A percentile compares a stretch with the other conserved stretches of the same genome.
Conservation (phyloP, 306 rosid species). For the Fagus crenata region DNA sequence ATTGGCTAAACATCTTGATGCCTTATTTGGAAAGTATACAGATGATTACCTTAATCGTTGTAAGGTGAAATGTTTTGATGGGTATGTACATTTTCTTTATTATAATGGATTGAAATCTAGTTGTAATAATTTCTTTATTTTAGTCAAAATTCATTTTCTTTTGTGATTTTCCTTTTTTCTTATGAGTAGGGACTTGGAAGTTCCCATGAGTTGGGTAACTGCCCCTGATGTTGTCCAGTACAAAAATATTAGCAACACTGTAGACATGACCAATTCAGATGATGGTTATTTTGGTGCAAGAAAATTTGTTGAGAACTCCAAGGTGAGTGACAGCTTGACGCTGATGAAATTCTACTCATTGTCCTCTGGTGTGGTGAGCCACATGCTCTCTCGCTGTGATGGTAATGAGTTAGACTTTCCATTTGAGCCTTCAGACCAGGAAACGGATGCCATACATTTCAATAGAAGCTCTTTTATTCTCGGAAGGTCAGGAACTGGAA, state of each 20-base stretch:
- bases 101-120: neutral
- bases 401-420: slow-evolving; percentile 66
- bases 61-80: slow-evolving; percentile 47
- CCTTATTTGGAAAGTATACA: slow-evolving; percentile 52
- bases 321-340: slow-evolving; percentile 72
- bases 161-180: neutral
- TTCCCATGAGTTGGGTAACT: slow-evolving; percentile 55
- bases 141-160: neutral
- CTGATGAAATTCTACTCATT: slow-evolving; percentile 77
- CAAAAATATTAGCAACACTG: slow-evolving; percentile 36
- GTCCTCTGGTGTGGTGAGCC: slow-evolving; percentile 51
- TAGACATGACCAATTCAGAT: slow-evolving; percentile 28
- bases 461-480: slow-evolving; percentile 57
- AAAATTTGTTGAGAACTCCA: slow-evolving; percentile 70
- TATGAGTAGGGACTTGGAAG: slow-evolving; percentile 45
- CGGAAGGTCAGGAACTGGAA: slow-evolving; percentile 91
- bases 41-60: slow-evolving; percentile 57
- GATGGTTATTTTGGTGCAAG: slow-evolving; percentile 42
- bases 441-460: slow-evolving; percentile 55
- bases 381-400: slow-evolving; percentile 58
- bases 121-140: neutral
- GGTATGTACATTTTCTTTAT: slow-evolving; percentile 41
- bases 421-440: slow-evolving; percentile 68
- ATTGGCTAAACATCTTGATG: slow-evolving; percentile 53
- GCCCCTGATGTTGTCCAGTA: slow-evolving; percentile 37